These are phyloP conservation scores for Penicillium riverlandense DNA, from an alignment of 495 filamentous ascomycete genomes.

Conservation along the genomic window DNA sequence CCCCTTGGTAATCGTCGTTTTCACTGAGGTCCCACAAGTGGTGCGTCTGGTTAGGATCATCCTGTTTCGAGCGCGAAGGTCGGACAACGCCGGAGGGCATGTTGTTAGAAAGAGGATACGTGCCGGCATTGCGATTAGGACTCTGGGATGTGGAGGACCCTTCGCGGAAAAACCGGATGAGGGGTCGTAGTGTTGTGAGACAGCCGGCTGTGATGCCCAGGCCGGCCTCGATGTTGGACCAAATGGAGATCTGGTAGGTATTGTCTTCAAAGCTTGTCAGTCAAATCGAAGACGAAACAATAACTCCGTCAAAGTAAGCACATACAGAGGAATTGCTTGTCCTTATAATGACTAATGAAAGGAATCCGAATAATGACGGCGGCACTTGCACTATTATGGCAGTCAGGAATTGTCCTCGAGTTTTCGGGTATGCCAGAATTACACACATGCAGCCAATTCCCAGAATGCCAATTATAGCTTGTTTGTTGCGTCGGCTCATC, in stretches of 20 bases:
- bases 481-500: slow-evolving; percentile 23
- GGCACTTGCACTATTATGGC: slow-evolving; percentile 18
- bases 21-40: slow-evolving; percentile 17
- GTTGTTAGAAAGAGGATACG: slow-evolving; percentile 14
- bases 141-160: slow-evolving; percentile 14
- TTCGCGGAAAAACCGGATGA: slow-evolving; percentile 26
- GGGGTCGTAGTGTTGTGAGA: slow-evolving; percentile 30
- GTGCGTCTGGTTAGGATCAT: slow-evolving; percentile 1
- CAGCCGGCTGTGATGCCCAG: slow-evolving; percentile 34
- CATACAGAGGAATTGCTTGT: slow-evolving; percentile 24
- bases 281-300: background rate
- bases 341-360: slow-evolving; percentile 19
- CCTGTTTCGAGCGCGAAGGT: slow-evolving; percentile 4
- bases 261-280: slow-evolving; percentile 12
- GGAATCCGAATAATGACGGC: slow-evolving; percentile 32
- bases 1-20: slow-evolving; percentile 13
- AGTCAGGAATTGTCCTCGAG: slow-evolving; percentile 2
- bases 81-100: slow-evolving; percentile 6
- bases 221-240: slow-evolving; percentile 31
- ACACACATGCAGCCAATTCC: slow-evolving; percentile 30
- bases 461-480: slow-evolving; percentile 17
- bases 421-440: background rate
- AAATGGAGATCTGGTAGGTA: slow-evolving; percentile 31
- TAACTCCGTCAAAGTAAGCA: background rate
- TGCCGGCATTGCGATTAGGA: slow-evolving; percentile 7